phyloP scores from a whole-genome alignment of 2,329 filamentous ascomycete species.

The Paraphoma sp. region DNA sequence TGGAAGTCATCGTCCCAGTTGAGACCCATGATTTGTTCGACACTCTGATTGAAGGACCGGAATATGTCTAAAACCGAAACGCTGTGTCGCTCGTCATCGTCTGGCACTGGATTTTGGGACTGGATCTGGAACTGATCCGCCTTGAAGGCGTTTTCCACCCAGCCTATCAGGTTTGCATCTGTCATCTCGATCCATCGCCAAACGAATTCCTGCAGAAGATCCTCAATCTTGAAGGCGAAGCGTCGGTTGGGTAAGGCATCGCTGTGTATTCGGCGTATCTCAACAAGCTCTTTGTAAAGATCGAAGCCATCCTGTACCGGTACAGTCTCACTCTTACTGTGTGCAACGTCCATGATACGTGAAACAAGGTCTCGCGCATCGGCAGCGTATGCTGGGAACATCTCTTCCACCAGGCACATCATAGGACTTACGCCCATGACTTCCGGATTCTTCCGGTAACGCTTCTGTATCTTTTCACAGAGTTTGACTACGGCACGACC shows the following conservation, averaged over 20 bases:
- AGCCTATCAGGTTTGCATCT: conserved; percentile 78
- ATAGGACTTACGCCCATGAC: conserved; percentile 78
- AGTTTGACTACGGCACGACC: conserved; percentile 86
- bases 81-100: conserved; percentile 88
- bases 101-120: conserved; percentile 66
- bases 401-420: conserved; percentile 78
- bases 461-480: conserved; percentile 87
- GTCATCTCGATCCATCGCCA: conserved; percentile 92
- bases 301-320: conserved; percentile 93
- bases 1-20: conserved; percentile 94
- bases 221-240: conserved; percentile 89
- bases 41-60: conserved; percentile 88
- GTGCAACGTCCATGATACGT: conserved; percentile 76
- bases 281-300: conserved; percentile 85
- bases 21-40: conserved; percentile 84
- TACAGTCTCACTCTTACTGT: conserved; percentile 74
- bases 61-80: conserved; percentile 94
- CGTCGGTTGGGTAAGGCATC: conserved; percentile 72
- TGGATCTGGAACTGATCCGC: conserved; percentile 86
- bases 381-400: conserved; percentile 88
- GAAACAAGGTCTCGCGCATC: conserved; percentile 86
- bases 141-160: conserved; percentile 89
- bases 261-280: conserved; percentile 81
- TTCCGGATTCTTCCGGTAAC: conserved; percentile 85
- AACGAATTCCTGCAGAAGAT: conserved; percentile 86